Percentiles rank a stretch among this genome's conserved stretches.
These are phyloP conservation scores for Spathaspora hagerdaliae DNA, from an alignment of 805 yeast species.

Conservation along the genomic window DNA sequence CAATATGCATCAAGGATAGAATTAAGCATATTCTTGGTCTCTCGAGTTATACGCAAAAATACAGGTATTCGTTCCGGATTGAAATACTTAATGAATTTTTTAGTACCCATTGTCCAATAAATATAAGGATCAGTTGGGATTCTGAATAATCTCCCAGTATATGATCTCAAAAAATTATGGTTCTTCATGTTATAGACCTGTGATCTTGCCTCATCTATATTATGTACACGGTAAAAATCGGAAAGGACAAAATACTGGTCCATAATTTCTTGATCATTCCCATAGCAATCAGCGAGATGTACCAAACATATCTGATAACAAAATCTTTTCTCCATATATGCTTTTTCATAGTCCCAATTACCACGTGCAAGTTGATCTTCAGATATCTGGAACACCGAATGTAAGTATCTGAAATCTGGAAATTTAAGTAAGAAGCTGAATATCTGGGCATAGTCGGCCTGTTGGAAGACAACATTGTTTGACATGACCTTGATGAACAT, in stretches of 20 bases:
- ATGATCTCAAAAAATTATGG: conserved; percentile 1
- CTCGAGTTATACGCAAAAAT: background rate
- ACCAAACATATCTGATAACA: conserved; percentile 4
- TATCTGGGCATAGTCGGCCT: background rate
- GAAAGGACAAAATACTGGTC: conserved; percentile 19
- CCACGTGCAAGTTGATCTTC: conserved; percentile 30
- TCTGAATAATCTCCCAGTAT: conserved; percentile 2
- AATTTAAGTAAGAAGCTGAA: background rate
- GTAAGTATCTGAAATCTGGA: conserved; percentile 6
- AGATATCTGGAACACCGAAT: conserved; percentile 15
- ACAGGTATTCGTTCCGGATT: conserved; percentile 1
- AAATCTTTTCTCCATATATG: conserved; percentile 2
- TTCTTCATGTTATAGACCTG: conserved; percentile 5
- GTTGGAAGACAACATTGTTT: background rate
- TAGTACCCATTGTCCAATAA: conserved; percentile 3
- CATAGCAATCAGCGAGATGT: conserved; percentile 8
- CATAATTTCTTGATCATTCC: conserved; percentile 7
- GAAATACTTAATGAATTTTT: conserved; percentile 4
- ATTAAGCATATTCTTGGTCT: background rate
- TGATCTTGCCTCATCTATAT: conserved; percentile 9
- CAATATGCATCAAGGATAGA: background rate
- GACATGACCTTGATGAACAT: background rate
- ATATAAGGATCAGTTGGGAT: background rate
- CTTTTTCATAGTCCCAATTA: conserved; percentile 14
- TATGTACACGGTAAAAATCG: conserved; percentile 21